Conservation (phyloP, 1,139 yeast genomes). For the Geotrichum siamense region DNA sequence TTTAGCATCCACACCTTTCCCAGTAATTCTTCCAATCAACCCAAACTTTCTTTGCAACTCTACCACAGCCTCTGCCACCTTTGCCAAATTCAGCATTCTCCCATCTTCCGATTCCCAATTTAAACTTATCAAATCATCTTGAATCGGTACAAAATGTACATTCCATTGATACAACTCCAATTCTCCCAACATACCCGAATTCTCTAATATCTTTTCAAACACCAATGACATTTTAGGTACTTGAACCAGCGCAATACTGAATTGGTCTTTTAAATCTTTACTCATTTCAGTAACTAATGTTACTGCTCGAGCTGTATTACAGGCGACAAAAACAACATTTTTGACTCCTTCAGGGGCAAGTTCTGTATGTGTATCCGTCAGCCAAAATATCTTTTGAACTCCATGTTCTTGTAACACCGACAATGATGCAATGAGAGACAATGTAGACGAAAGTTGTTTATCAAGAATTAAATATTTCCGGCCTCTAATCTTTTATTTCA, state of each 20-base stretch:
- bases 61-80: slow-evolving; percentile 39
- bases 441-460: slow-evolving; percentile 44
- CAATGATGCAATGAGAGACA: slow-evolving; percentile 59
- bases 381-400: slow-evolving; percentile 56
- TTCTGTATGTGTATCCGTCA: slow-evolving; percentile 25
- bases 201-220: slow-evolving; percentile 31
- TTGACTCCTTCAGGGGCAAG: slow-evolving; percentile 1
- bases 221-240: slow-evolving; percentile 35
- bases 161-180: slow-evolving; percentile 34
- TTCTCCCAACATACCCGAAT: slow-evolving; percentile 37
- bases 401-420: slow-evolving; percentile 47
- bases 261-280: slow-evolving; percentile 22
- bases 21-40: slow-evolving; percentile 39
- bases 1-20: slow-evolving; percentile 44
- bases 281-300: slow-evolving; percentile 27
- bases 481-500: slow-evolving; percentile 31
- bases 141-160: slow-evolving; percentile 31
- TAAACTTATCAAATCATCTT: slow-evolving; percentile 32
- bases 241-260: slow-evolving; percentile 27
- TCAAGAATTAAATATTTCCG: slow-evolving; percentile 47
- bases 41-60: slow-evolving; percentile 35
- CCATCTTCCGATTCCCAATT: slow-evolving; percentile 29
- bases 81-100: slow-evolving; percentile 17
- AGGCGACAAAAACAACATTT: slow-evolving; percentile 15
- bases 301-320: slow-evolving; percentile 22